Base-by-base conservation (phyloP, 108 stramenopile genomes). In the Cyclostephanos tholiformis region DNA sequence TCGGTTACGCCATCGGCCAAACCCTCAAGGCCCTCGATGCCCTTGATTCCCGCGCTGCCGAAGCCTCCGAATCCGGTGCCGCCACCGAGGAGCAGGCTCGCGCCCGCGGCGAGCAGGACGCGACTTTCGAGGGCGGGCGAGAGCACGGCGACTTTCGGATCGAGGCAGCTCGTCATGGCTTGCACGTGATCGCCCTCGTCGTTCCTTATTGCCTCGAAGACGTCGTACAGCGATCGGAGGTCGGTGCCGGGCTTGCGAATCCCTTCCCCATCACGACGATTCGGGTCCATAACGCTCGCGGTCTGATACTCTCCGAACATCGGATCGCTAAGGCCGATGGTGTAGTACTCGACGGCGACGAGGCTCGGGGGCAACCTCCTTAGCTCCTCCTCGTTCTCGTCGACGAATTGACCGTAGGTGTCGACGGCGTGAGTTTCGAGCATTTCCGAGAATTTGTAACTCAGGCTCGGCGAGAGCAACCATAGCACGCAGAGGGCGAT, bases 341-440 rank as follows among this genome's bases (percentile, higher is more conserved):
- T 77, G 67, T 92, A 92, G 61, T 92, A 92, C 17, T 86, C 82
- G 22, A 80, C 62, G 12, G 93, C 90, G 5, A 82, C 81, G 39
- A 78, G 27, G 30, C 86, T 75, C 0, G 93, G 83, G 12, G 93
- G 90, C 23, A 91, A 65, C 10, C 55, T 17, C 59, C 83, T 85
- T 53, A 96, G 76, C 29, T 50, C 30, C 0, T 82, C 84, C 67
- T 83, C 79, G 71, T 96, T 86, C 51, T 88, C 86, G 22, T 89
- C 82, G 8, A 91, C 26, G 67, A 93, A 96, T 65, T 75, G 70
- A 1, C 67, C 74, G 64, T 96, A 96, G 25, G 95, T 96, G 59
- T 90, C 86, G 5, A 86, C 84, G 11, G 95, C 93, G 67, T 96
- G 92, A 12, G 83, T 78, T 65, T 96, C 95, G 16, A 96, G 56